These are phyloP conservation scores for Candida dendrica DNA, from an alignment of 805 yeast species.

Conservation along the genomic window DNA sequence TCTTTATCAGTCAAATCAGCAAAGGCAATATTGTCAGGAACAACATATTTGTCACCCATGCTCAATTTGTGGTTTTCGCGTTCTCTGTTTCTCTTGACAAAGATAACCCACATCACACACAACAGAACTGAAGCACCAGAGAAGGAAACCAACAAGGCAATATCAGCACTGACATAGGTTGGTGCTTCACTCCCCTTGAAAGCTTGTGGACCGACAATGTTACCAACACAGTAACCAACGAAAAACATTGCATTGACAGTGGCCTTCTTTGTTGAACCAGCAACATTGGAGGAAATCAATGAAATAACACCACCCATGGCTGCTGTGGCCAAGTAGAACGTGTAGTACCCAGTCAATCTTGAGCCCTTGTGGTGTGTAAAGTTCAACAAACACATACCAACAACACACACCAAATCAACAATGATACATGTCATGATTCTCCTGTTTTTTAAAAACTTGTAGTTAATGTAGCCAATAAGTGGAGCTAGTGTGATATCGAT, in stretches of 20 bases:
- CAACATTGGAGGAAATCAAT: slow-evolving; percentile 38
- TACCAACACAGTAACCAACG: slow-evolving; percentile 58
- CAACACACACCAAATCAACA: slow-evolving; percentile 20
- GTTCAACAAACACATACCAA: slow-evolving; percentile 23
- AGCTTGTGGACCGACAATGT: slow-evolving; percentile 64
- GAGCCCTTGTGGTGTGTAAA: slow-evolving; percentile 12
- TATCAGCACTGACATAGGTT: slow-evolving; percentile 44
- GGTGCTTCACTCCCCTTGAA: slow-evolving; percentile 51
- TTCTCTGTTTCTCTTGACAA: slow-evolving; percentile 30
- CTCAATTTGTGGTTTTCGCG: slow-evolving; percentile 14
- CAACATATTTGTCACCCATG: slow-evolving; percentile 7
- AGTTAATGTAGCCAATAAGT: slow-evolving; percentile 10
- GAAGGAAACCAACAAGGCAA: slow-evolving; percentile 47
- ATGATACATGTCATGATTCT: slow-evolving; percentile 23
- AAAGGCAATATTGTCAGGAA: slow-evolving; percentile 28
- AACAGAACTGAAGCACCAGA: no score
- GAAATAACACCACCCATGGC: slow-evolving; percentile 25
- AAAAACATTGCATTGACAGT: slow-evolving; percentile 48
- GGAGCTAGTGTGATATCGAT: slow-evolving; percentile 20
- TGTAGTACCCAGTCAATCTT: slow-evolving; percentile 5
- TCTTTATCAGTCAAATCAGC: slow-evolving; percentile 39
- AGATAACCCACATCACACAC: no score
- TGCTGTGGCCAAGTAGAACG: slow-evolving; percentile 17
- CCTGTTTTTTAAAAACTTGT: slow-evolving; percentile 12
- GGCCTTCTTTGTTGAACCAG: slow-evolving; percentile 66